Evolutionary conservation across 2,329 filamentous ascomycete genomes (phyloP).

Genomic region (Aspergillus awamori): DNA sequence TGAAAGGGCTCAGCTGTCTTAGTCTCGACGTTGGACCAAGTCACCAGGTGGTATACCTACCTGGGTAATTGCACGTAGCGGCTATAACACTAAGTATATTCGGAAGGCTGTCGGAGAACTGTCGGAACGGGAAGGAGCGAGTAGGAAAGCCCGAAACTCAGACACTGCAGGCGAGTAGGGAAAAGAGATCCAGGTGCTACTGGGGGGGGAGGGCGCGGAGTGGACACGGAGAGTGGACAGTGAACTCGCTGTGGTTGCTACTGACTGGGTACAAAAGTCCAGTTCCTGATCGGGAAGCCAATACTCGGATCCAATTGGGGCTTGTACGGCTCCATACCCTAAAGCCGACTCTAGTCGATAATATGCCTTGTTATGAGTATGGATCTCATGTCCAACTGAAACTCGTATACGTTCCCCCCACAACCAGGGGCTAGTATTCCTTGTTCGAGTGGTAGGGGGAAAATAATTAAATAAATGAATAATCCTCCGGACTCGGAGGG

Average conservation of each 20-base stretch:
- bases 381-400: neutral
- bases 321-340: neutral
- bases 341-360: neutral
- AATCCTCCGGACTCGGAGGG: neutral
- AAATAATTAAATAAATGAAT: too few relatives aligned
- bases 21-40: neutral
- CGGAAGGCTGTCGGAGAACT: neutral
- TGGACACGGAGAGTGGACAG: neutral
- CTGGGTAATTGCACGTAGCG: neutral
- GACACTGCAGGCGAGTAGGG: neutral
- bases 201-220: neutral
- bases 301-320: constrained; percentile 1
- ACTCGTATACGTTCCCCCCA: neutral
- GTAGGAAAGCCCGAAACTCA: neutral
- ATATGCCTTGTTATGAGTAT: neutral
- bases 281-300: constrained; percentile 8
- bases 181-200: neutral
- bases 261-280: constrained; percentile 1
- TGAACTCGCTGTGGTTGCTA: neutral
- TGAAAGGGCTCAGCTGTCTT: neutral
- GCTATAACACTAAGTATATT: neutral
- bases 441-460: neutral
- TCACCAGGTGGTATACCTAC: constrained; percentile 1
- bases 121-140: neutral
- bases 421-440: neutral